A percentile compares a stretch with the other conserved stretches of the same genome.
phyloP scores from a whole-genome alignment of 306 rosid genomes.

The Cicer cuneatum region DNA sequence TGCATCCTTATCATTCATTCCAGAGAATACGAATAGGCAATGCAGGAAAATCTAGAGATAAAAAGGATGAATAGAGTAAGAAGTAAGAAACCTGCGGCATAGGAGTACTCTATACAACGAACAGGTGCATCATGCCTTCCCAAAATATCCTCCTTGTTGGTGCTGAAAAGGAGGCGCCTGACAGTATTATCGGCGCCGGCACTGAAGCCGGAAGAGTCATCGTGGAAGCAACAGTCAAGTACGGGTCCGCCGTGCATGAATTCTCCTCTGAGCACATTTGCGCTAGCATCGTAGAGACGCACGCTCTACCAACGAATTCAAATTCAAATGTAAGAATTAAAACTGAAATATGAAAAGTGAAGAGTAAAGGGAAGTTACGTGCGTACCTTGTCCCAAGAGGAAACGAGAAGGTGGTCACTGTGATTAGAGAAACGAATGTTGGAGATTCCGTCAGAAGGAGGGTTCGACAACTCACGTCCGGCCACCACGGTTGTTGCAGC shows the following conservation, averaged over 20 bases:
- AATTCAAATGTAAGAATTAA: neutral
- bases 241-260: constrained; percentile 82
- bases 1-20: neutral
- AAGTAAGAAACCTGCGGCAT: constrained; percentile 67
- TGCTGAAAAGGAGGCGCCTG: constrained; percentile 70
- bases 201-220: constrained; percentile 89
- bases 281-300: constrained; percentile 87
- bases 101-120: constrained; percentile 93
- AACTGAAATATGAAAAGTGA: neutral
- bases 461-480: constrained; percentile 79
- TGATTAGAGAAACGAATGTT: constrained; percentile 92
- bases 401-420: constrained; percentile 84
- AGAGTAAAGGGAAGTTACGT: neutral
- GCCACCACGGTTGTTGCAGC: constrained; percentile 62
- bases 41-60: neutral
- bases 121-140: constrained; percentile 93
- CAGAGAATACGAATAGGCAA: neutral
- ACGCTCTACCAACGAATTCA: constrained; percentile 56
- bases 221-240: constrained; percentile 96
- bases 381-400: constrained; percentile 98
- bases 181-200: constrained; percentile 82
- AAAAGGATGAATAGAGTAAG: neutral
- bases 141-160: constrained; percentile 79
- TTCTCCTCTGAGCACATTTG: constrained; percentile 80
- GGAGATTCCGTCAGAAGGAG: constrained; percentile 91